Percentiles rank a stretch among this genome's conserved stretches.
These are phyloP conservation scores for Ophiostoma sp. DNA, from an alignment of 2,329 filamentous ascomycete genomes.

Conservation along the genomic window DNA sequence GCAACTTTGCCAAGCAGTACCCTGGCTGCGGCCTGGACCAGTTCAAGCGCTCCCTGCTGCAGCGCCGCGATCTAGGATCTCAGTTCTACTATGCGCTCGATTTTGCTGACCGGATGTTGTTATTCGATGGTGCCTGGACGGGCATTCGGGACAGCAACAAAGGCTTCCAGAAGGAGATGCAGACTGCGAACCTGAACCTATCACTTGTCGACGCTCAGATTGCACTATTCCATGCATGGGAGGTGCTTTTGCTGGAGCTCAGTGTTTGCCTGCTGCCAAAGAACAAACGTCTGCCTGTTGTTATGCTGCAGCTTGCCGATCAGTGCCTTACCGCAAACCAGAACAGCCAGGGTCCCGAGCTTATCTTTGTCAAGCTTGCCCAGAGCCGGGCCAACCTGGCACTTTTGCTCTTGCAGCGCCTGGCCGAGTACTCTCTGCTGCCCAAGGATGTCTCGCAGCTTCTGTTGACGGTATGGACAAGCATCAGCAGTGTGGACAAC, in stretches of 20 bases:
- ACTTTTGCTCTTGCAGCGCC: constrained; percentile 72
- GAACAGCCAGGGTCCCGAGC: constrained; percentile 61
- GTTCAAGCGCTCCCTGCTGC: constrained; percentile 71
- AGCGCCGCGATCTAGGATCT: constrained; percentile 60
- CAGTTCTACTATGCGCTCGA: constrained; percentile 81
- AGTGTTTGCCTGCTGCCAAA: constrained; percentile 55
- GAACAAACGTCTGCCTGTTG: constrained; percentile 42
- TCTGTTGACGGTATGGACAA: constrained; percentile 46
- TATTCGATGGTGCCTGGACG: constrained; percentile 72
- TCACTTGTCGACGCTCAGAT: constrained; percentile 90
- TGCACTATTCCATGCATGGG: constrained; percentile 81
- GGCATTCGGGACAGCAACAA: constrained; percentile 45
- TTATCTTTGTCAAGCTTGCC: constrained; percentile 74
- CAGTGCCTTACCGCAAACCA: constrained; percentile 77
- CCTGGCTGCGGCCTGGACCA: constrained; percentile 65
- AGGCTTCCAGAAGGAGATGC: constrained; percentile 78
- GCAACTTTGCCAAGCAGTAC: constrained; percentile 78
- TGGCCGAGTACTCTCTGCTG: constrained; percentile 56
- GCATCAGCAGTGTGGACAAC: constrained; percentile 50
- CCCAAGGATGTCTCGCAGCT: constrained; percentile 50
- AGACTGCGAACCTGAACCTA: constrained; percentile 81
- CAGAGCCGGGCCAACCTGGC: constrained; percentile 74
- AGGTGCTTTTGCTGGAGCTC: constrained; percentile 78
- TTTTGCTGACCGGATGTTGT: constrained; percentile 69
- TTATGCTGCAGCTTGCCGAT: constrained; percentile 65